phyloP scores from a whole-genome alignment of 345 rosid genomes.

The Moringa oleifera region DNA sequence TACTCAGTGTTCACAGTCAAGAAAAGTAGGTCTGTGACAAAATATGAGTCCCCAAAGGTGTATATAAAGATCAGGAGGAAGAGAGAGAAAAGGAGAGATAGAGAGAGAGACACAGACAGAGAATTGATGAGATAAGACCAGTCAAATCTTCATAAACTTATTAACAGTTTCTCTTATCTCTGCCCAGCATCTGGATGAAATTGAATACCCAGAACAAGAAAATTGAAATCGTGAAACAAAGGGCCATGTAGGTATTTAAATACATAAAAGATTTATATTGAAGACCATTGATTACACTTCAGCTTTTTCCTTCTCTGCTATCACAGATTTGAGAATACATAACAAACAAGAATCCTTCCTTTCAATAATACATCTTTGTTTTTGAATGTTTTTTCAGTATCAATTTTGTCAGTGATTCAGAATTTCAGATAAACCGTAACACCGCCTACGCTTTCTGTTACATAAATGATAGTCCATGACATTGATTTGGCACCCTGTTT shows the following conservation, averaged over 20 bases:
- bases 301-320: too few relatives aligned
- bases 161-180: too few relatives aligned
- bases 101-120: neutral
- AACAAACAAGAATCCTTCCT: neutral
- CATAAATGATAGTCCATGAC: neutral
- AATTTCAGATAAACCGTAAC: slow-evolving; percentile 2
- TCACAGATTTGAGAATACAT: too few relatives aligned
- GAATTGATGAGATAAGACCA: neutral
- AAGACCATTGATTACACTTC: too few relatives aligned
- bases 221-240: too few relatives aligned
- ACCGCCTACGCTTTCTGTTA: neutral
- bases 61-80: too few relatives aligned
- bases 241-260: too few relatives aligned
- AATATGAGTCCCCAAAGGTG: neutral
- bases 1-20: neutral
- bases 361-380: neutral
- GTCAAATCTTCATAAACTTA: too few relatives aligned
- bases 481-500: slow-evolving; percentile 13
- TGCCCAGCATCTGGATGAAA: too few relatives aligned
- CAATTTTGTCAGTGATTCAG: slow-evolving; percentile 18
- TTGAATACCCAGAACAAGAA: too few relatives aligned
- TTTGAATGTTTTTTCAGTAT: neutral
- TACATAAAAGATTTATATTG: too few relatives aligned
- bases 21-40: neutral
- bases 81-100: too few relatives aligned